These are phyloP conservation scores for Mortierella hygrophila DNA, from an alignment of 192 early-diverging fungal genomes.

Conservation along the genomic window DNA sequence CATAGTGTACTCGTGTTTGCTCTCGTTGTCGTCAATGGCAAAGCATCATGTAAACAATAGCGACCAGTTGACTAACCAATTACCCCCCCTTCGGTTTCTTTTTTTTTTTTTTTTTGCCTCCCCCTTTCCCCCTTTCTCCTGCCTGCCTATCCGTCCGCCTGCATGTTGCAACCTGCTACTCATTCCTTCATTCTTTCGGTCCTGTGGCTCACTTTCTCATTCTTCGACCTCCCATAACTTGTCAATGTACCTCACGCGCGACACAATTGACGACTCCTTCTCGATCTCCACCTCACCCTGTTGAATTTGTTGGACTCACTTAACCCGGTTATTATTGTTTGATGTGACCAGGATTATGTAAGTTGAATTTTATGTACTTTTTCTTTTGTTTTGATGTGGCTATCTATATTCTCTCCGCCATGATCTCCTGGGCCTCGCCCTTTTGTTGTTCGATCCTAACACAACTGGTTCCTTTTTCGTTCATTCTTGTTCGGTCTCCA, in stretches of 20 bases:
- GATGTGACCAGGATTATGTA: constrained; percentile 45
- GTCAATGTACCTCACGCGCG: background rate
- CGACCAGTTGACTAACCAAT: background rate
- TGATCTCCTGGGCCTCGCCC: background rate
- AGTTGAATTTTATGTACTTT: constrained; percentile 9
- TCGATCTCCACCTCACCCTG: background rate
- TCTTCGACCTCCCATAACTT: constrained; percentile 4
- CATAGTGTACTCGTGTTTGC: background rate
- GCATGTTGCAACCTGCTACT: background rate
- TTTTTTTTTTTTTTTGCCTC: background rate
- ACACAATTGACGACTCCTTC: background rate
- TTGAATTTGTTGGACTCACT: background rate
- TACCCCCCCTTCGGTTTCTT: background rate
- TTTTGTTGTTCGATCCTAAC: background rate
- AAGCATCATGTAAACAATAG: background rate
- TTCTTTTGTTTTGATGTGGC: background rate
- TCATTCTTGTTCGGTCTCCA: constrained; percentile 32
- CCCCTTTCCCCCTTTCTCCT: background rate
- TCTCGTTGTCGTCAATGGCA: background rate
- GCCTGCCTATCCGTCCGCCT: background rate
- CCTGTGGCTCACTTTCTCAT: background rate
- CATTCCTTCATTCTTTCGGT: background rate
- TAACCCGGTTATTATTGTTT: background rate
- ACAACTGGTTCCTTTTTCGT: constrained; percentile 1
- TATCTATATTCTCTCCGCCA: background rate